Evolutionary conservation across 2,329 filamentous ascomycete genomes (phyloP), one percentile per base, ranked within the genome.

Genomic region (Alternaria incomplexa): DNA sequence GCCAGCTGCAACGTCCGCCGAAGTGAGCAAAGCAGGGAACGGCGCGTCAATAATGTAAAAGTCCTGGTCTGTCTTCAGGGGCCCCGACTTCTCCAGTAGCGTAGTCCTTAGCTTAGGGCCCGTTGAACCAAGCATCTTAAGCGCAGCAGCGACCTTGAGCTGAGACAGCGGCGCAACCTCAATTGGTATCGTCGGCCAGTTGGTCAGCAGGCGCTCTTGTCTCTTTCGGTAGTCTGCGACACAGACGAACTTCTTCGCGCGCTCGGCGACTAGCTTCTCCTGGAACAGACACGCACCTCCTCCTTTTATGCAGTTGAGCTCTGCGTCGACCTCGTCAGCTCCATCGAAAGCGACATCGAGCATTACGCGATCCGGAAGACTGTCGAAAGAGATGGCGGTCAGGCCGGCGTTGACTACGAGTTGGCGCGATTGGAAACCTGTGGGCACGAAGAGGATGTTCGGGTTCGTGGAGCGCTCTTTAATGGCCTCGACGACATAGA

Each of bases 261-360:
- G 88, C 63, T 93, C 88, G 6, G 94, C 94, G 5, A 99, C 94
- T 36, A 99, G 85, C 84, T 99, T 99, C 83, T 99, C 96, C 81
- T 98, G 96, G 83, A 97, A 97, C 60, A 98, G 83, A 81, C 96
- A 99, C n/a, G 93, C 96, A 62, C 96, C 96, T 53, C 96, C 96
- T 58, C 96, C 96, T 84, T 98, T 98, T 84, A 99, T 98, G 77
- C 95, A 93, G 81, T 98, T 99, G 63, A 99, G 83, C 56, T 96
- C 92, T 50, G 93, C 90, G 78, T 99, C 96, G 30, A 99, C 93
- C 83, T 99, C 96, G 79, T 99, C 96, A 5, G 96, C 96, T 57
- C 96, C 96, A 77, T 99, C 96, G 78, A 99, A 99, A 53, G 92
- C 92, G 17, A 98, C 91, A 74, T 98, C 95, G 26, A 99, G 86